These are phyloP conservation scores for Miscanthus lutarioriparius DNA, from an alignment of 176 grass and related monocot genomes.

Conservation along the genomic window DNA sequence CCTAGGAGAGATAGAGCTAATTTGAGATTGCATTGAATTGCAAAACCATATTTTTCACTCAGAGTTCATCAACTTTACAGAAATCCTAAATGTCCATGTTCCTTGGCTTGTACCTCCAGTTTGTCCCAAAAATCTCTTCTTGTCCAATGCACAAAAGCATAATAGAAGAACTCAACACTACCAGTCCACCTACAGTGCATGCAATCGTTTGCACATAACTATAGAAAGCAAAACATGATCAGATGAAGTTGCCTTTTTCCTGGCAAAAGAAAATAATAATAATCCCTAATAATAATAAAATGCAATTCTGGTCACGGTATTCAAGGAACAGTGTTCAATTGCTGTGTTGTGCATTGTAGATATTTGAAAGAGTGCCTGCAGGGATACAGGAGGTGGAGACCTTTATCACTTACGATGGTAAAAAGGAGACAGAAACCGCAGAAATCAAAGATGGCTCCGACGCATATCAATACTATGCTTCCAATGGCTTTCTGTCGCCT, in stretches of 20 bases:
- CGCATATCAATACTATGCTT: conserved; percentile 54
- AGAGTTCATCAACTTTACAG: conserved; percentile 2
- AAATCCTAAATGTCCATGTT: background rate
- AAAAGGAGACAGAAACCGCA: conserved; percentile 53
- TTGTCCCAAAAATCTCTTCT: conserved; percentile 39
- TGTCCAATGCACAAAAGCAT: conserved; percentile 54
- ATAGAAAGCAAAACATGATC: conserved; percentile 5
- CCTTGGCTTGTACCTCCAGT: conserved; percentile 46
- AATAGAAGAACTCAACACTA: conserved; percentile 41
- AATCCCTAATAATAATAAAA: background rate
- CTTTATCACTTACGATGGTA: conserved; percentile 68
- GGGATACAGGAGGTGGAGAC: background rate
- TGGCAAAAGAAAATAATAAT: background rate
- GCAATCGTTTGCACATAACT: conserved; percentile 41
- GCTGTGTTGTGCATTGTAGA: background rate
- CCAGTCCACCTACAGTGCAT: conserved; percentile 44
- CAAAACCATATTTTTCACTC: background rate
- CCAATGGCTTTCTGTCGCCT: conserved; percentile 57
- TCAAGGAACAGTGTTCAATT: background rate
- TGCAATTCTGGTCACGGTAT: background rate
- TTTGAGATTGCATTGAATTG: conserved; percentile 28
- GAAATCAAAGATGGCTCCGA: conserved; percentile 53
- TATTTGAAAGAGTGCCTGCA: background rate
- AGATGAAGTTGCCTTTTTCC: background rate
- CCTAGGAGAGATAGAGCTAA: conserved; percentile 31